Evolutionary conservation across 2,329 filamentous ascomycete species (phyloP).

Genomic region (Xylaria sp.): DNA sequence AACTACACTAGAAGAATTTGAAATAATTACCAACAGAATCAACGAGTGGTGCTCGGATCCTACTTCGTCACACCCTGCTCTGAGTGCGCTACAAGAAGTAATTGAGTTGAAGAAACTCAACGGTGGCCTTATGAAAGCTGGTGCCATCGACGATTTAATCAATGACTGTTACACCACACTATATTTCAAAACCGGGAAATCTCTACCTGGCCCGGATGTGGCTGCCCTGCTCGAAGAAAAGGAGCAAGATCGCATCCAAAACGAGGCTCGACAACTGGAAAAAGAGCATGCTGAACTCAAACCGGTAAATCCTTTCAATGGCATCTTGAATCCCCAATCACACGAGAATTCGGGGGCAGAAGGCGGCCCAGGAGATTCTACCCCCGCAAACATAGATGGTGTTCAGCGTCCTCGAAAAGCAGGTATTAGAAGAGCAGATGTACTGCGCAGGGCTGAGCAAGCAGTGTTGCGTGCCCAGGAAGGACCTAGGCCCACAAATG

Average conservation of each 20-base stretch:
- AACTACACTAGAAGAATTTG: conserved; percentile 61
- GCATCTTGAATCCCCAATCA: conserved; percentile 50
- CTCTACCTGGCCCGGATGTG: conserved; percentile 58
- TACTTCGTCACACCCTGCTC: conserved; percentile 48
- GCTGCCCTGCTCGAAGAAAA: conserved; percentile 54
- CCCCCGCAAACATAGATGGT: conserved; percentile 45
- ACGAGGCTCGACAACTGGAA: conserved; percentile 40
- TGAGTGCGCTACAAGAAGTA: conserved; percentile 62
- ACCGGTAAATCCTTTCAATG: conserved; percentile 47
- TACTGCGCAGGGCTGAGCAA: conserved; percentile 67
- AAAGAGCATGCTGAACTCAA: conserved; percentile 45
- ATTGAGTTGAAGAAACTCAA: conserved; percentile 75
- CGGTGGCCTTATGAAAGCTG: conserved; percentile 82
- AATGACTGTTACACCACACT: conserved; percentile 85
- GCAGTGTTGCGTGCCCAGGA: conserved; percentile 59
- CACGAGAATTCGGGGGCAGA: conserved; percentile 47
- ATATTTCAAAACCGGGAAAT: conserved; percentile 69
- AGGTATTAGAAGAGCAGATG: conserved; percentile 60
- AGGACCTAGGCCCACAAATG: conserved; percentile 49
- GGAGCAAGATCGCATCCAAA: conserved; percentile 46
- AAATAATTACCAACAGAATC: conserved; percentile 60
- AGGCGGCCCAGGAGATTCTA: conserved; percentile 40
- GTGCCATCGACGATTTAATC: conserved; percentile 89
- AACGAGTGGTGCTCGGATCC: conserved; percentile 58
- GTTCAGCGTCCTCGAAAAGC: conserved; percentile 49